Evolutionary conservation across 805 yeast species (phyloP).

Genomic region (Ogataea kodamae): DNA sequence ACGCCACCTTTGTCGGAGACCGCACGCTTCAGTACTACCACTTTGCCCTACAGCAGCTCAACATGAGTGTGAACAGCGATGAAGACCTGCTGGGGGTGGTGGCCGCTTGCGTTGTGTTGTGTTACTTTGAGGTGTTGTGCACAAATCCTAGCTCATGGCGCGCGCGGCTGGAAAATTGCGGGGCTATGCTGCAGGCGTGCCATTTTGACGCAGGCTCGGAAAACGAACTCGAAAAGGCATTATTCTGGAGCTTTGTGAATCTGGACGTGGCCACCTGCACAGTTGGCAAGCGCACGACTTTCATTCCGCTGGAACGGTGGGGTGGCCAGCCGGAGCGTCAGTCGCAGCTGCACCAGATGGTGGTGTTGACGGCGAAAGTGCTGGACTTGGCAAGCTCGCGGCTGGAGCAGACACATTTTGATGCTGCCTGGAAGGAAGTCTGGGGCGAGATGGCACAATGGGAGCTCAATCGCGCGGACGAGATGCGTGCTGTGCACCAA

Average conservation of each 20-base stretch:
- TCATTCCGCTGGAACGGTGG: slow-evolving; percentile 17
- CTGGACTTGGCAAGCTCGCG: slow-evolving; percentile 32
- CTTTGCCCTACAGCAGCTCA: slow-evolving; percentile 30
- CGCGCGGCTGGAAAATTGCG: slow-evolving; percentile 38
- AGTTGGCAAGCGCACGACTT: slow-evolving; percentile 30
- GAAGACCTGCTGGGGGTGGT: slow-evolving; percentile 30
- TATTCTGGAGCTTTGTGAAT: slow-evolving; percentile 44
- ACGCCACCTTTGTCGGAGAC: slow-evolving; percentile 21
- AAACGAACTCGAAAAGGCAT: slow-evolving; percentile 34
- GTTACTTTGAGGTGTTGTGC: slow-evolving; percentile 42
- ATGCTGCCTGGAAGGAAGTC: slow-evolving; percentile 36
- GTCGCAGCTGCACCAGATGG: slow-evolving; percentile 20
- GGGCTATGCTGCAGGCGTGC: slow-evolving; percentile 36
- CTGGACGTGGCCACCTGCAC: slow-evolving; percentile 35
- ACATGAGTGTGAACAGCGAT: slow-evolving; percentile 34
- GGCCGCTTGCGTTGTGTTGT: slow-evolving; percentile 39
- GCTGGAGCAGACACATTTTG: slow-evolving; percentile 29
- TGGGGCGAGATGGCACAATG: slow-evolving; percentile 41
- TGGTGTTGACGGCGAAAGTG: slow-evolving; percentile 30
- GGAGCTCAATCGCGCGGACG: slow-evolving; percentile 35
- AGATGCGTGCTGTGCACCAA: slow-evolving; percentile 34
- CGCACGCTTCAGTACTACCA: slow-evolving; percentile 30
- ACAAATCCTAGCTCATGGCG: slow-evolving; percentile 38
- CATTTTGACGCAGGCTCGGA: slow-evolving; percentile 37
- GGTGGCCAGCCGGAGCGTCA: slow-evolving; percentile 3